Base-by-base conservation (phyloP, 176 grass and related monocot genomes). In the Bromus sterilis region DNA sequence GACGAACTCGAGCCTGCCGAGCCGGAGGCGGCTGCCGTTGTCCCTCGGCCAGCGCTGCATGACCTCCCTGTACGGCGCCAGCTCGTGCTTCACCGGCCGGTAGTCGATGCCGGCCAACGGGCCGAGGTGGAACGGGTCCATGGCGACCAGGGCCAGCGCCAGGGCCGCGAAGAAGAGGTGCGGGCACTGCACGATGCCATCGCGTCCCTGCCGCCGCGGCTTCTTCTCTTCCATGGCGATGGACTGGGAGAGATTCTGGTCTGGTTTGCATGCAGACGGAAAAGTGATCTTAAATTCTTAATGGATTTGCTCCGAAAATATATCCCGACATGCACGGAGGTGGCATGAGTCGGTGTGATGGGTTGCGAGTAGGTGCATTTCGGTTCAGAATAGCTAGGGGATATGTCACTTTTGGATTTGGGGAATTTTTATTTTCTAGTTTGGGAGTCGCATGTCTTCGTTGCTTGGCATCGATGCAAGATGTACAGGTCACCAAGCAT, bases 31-130 rank as follows among this genome's bases (percentile, higher is more conserved):
- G 86, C 92, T 97, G 42, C 82, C 89, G 83, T 90, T 73, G 63
- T 97, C 94, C 59, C 83, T 79, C 8, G 85, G 91, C 94, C 94
- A 97, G 23, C 66, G 79, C 39, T 65, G 61, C 89, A 97, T 97
- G 34, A 97, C 89, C 77, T 92, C 76, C 43, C 70, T 53, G 80
- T 94, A 94, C 4, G 92, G 89, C 63, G 91, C 89, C 7, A 92
- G 76, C 16, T 94, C 82, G 66, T 92, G 85, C 83, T 61, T 97
- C 80, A 97, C 92, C 24, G 94, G 89, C 61, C 77, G 77, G 82
- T 92, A 97, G 83, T 92, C 85, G 55, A 77, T 16, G 31, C 87
- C 89, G 7, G 87, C 87, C 4, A 97, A 74, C 28, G 94, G 82
- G 26, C 89, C 81, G 41, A 90, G 86, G 14, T 78, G 82, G 68